Evolutionary conservation across 2,329 filamentous ascomycete genomes (phyloP).

Genomic region (Tolypocladium ovalisporum): DNA sequence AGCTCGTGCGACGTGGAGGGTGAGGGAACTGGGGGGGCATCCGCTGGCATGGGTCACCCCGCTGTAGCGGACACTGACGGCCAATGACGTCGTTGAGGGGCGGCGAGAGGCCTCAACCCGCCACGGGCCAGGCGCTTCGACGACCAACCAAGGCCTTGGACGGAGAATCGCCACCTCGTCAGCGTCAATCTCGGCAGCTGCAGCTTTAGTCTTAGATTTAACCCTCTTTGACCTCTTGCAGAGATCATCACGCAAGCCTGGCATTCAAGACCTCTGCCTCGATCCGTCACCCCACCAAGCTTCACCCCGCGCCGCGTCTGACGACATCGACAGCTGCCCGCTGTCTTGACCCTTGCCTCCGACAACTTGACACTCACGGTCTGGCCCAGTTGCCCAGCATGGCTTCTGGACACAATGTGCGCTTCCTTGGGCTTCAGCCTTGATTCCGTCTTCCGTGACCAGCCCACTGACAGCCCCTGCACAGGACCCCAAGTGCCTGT

Average conservation of each 20-base stretch:
- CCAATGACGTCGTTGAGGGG: slow-evolving; percentile 1
- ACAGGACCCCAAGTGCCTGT: slow-evolving; percentile 53
- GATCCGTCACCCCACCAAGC: background rate
- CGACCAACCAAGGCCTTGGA: background rate
- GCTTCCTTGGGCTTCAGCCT: slow-evolving; percentile 1
- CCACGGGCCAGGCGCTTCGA: background rate
- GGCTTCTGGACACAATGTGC: slow-evolving; percentile 21
- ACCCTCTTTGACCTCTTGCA: background rate
- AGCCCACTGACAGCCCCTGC: background rate
- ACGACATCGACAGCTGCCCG: background rate
- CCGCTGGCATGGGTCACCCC: too few species aligned
- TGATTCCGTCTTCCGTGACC: too few species aligned
- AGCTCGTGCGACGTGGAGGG: too few species aligned
- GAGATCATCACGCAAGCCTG: background rate
- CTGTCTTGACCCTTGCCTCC: background rate
- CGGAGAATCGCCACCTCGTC: background rate
- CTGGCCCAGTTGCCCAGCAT: slow-evolving; percentile 5
- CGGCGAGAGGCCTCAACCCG: background rate
- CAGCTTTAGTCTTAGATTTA: background rate
- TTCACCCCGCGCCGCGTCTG: background rate
- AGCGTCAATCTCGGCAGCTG: background rate
- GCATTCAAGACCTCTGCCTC: background rate
- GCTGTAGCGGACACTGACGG: too few species aligned
- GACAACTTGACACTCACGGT: background rate
- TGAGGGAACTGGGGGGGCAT: too few species aligned